Percentiles rank a stretch among this genome's conserved stretches.
phyloP scores from a whole-genome alignment of 495 filamentous ascomycete species.

The Trichoderma reesei region DNA sequence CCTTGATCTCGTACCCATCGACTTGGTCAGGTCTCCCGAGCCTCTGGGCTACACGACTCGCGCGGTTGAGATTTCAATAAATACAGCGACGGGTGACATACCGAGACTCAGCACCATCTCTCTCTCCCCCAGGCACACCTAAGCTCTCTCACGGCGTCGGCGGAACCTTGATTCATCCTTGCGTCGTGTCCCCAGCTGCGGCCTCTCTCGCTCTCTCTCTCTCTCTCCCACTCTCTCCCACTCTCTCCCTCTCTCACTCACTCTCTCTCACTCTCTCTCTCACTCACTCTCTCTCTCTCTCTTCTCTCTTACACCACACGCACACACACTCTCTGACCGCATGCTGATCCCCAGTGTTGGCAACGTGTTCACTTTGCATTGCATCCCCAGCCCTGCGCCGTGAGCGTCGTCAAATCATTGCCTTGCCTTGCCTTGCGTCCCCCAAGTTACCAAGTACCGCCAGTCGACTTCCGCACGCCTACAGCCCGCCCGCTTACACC shows the following conservation, averaged over 20 bases:
- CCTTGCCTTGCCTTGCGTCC: too few species aligned
- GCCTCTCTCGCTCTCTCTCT: background rate
- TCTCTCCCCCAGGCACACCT: background rate
- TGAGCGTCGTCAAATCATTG: background rate
- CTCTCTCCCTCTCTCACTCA: background rate
- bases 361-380: background rate
- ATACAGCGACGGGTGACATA: background rate
- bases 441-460: background rate
- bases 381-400: background rate
- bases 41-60: constrained; percentile 1
- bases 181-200: background rate
- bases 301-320: too few species aligned
- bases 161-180: background rate
- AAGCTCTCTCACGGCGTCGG: background rate
- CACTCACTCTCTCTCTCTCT: background rate
- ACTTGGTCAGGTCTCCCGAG: background rate
- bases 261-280: background rate
- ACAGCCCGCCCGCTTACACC: background rate
- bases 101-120: background rate
- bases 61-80: background rate
- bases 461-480: background rate
- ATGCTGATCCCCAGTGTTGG: background rate
- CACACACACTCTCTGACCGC: too few species aligned
- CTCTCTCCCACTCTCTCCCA: background rate
- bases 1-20: background rate